Conservation (phyloP, 345 rosid species). For the Arabidopsis thaliana region TAIR10.1 NC_003071.7:15873001-15873500, state of each 20-base stretch:
- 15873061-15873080: slow-evolving; percentile 68
- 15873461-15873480: slow-evolving; percentile 23
- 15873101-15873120: slow-evolving; percentile 76
- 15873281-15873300: slow-evolving; percentile 39
- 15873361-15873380: slow-evolving; percentile 32
- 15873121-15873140: slow-evolving; percentile 88
- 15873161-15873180: slow-evolving; percentile 41
- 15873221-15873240: slow-evolving; percentile 42
- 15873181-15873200: slow-evolving; percentile 41
- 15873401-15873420: slow-evolving; percentile 44
- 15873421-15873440: slow-evolving; percentile 40
- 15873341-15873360: slow-evolving; percentile 39
- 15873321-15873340: slow-evolving; percentile 28
- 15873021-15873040: slow-evolving; percentile 57
- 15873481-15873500: slow-evolving; percentile 26
- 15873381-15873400: slow-evolving; percentile 44
- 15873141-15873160: slow-evolving; percentile 62
- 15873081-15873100: slow-evolving; percentile 51
- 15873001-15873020: slow-evolving; percentile 49
- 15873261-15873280: slow-evolving; percentile 41
- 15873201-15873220: slow-evolving; percentile 45
- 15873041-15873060: slow-evolving; percentile 70
- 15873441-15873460: slow-evolving; percentile 39
- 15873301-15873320: slow-evolving; percentile 44
- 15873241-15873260: slow-evolving; percentile 37